Conservation (phyloP, 176 grass and related monocot species). For the Triticum aestivum region DNA sequence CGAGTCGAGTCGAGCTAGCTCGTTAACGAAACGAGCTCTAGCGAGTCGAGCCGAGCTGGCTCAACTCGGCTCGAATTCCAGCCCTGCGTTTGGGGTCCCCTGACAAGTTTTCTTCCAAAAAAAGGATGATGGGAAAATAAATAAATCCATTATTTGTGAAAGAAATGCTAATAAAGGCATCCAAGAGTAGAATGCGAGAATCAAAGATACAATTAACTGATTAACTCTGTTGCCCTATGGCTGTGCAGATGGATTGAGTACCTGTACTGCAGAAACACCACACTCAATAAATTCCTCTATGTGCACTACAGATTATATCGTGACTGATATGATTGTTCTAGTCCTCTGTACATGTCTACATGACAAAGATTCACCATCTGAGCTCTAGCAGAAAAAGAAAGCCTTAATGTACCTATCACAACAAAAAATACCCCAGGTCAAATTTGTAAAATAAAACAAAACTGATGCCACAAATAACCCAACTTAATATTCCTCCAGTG, state of each 20-base stretch:
- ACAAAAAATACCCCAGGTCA: not conserved
- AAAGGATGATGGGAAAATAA: constrained; percentile 1
- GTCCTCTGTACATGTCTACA: not conserved
- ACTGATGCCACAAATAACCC: not conserved
- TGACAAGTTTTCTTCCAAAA: not conserved
- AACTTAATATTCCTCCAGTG: not conserved
- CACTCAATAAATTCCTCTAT: not conserved
- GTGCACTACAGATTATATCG: not conserved
- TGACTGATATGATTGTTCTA: not conserved
- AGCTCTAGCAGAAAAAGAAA: not conserved
- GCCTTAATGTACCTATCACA: not conserved
- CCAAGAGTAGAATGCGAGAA: not conserved
- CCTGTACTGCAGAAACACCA: not conserved
- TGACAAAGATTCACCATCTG: not conserved
- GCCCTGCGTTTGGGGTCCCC: not conserved
- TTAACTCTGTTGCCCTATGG: not conserved
- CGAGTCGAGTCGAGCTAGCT: too few species aligned
- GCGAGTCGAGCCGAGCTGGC: too few species aligned
- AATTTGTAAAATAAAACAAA: not conserved
- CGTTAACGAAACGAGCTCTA: too few species aligned
- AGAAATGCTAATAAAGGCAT: not conserved
- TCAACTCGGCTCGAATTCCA: too few species aligned
- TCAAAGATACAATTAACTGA: not conserved
- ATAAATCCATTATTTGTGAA: not conserved
- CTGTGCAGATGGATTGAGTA: not conserved